Conservation (phyloP, 2,329 filamentous ascomycete species). For the Calonectria leucothoes region DNA sequence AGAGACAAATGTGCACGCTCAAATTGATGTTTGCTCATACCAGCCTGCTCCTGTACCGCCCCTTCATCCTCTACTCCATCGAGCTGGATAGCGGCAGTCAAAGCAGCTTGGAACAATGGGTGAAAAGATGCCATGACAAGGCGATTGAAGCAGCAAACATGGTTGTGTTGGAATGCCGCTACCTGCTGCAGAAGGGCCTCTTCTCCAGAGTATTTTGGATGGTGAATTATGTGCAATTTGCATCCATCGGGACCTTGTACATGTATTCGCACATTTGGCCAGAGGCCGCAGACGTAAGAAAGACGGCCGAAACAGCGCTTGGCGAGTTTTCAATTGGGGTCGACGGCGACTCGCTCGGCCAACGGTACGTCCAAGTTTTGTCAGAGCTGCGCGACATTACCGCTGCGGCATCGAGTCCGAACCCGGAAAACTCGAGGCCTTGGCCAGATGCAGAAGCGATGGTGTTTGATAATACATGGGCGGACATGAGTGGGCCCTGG, state of each 20-base stretch:
- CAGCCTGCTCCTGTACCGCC: constrained; percentile 1
- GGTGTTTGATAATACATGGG: not conserved
- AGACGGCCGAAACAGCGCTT: not conserved
- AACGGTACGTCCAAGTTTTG: not conserved
- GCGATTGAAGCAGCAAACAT: constrained; percentile 6
- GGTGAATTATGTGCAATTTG: constrained; percentile 10
- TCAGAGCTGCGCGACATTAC: not conserved
- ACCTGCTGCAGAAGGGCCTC: not conserved
- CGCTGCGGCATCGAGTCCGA: not conserved
- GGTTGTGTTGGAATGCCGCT: not conserved
- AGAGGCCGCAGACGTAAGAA: not conserved
- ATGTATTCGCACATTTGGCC: constrained; percentile 11
- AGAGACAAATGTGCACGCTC: constrained; percentile 3
- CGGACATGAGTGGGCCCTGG: constrained; percentile 10
- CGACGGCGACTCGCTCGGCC: constrained; percentile 6
- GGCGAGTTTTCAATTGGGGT: constrained; percentile 2
- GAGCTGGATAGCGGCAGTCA: not conserved
- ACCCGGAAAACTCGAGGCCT: not conserved
- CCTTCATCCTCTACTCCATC: constrained; percentile 4
- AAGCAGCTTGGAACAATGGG: not conserved
- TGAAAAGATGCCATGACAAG: constrained; percentile 7
- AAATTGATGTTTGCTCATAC: constrained; percentile 2
- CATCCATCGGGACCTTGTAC: not conserved
- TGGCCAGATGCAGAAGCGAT: not conserved
- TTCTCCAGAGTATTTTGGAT: constrained; percentile 10